Percentiles rank a stretch among this genome's conserved stretches.
Evolutionary conservation across 257 asterid species (phyloP).

Genomic region (Ocimum tenuiflorum): DNA sequence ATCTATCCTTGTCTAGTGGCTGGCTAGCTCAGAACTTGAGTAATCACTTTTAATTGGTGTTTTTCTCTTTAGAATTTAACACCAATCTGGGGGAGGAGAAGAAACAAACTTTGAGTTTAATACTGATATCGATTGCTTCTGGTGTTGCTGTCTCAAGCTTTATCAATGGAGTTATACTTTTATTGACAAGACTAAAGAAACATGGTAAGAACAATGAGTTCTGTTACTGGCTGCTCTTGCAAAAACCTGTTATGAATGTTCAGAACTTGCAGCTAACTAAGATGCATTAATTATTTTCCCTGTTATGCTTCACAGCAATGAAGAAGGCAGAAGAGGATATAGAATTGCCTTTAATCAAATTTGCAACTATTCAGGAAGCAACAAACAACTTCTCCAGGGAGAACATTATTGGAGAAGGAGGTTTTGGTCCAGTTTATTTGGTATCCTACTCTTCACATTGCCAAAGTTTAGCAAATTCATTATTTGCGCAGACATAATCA

Average conservation of each 20-base stretch:
- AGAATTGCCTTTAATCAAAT: constrained; percentile 31
- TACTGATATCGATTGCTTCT: constrained; percentile 3
- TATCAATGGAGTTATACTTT: not conserved
- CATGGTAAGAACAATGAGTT: constrained; percentile 1
- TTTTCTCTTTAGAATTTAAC: not conserved
- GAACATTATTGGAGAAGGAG: constrained; percentile 10
- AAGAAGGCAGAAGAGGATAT: constrained; percentile 3
- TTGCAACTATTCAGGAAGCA: constrained; percentile 25
- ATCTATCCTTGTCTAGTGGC: not conserved
- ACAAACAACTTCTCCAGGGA: constrained; percentile 29
- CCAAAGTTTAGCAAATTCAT: not conserved
- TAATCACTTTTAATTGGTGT: not conserved
- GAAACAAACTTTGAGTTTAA: not conserved
- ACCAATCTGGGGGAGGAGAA: not conserved
- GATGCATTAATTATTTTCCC: not conserved
- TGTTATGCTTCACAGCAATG: not conserved
- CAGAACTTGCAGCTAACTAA: not conserved
- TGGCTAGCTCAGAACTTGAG: not conserved
- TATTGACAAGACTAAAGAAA: constrained; percentile 1
- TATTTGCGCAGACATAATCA: not conserved
- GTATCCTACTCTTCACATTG: not conserved
- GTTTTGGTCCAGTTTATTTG: constrained; percentile 15
- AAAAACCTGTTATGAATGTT: not conserved
- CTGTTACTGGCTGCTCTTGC: not conserved
- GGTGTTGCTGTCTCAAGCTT: constrained; percentile 17